phyloP scores from a whole-genome alignment of 129 eudicot species.

The Flaveria brownii region DNA sequence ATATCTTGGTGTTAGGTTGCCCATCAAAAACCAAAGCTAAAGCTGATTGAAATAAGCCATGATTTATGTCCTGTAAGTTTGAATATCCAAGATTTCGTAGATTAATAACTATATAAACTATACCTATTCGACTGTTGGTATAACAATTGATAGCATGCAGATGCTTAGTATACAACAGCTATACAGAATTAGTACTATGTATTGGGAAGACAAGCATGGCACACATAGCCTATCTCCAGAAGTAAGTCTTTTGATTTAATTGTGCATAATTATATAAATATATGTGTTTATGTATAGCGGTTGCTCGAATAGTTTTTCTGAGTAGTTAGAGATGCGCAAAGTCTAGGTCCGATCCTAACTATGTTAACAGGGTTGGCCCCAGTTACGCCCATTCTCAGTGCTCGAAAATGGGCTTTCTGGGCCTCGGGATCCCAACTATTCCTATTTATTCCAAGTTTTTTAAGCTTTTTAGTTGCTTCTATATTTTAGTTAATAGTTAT shows the following conservation, averaged over 20 bases:
- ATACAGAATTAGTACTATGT: slow-evolving; percentile 94
- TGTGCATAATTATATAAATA: not conserved
- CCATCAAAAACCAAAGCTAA: slow-evolving; percentile 80
- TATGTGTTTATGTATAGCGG: not conserved
- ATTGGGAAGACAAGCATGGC: slow-evolving; percentile 96
- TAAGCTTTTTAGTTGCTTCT: not conserved
- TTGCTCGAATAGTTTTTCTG: no score
- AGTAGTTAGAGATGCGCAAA: not conserved
- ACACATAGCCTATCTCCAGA: slow-evolving; percentile 83
- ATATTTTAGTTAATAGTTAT: not conserved
- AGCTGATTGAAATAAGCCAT: slow-evolving; percentile 76
- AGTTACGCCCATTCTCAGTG: not conserved
- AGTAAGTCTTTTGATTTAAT: slow-evolving; percentile 40
- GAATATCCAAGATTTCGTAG: slow-evolving; percentile 11
- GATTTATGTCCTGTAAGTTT: slow-evolving; percentile 92
- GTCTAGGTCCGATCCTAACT: not conserved
- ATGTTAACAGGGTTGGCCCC: not conserved
- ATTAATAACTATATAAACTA: not conserved
- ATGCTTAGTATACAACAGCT: slow-evolving; percentile 89
- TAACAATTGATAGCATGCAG: slow-evolving; percentile 40
- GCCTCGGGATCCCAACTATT: not conserved
- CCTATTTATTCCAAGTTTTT: not conserved
- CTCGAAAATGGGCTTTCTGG: not conserved
- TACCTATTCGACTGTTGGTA: slow-evolving; percentile 24
- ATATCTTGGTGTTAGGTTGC: slow-evolving; percentile 56